phyloP scores from a whole-genome alignment of 768 basidiomycete species.

The Leccinum sublutescens region DNA sequence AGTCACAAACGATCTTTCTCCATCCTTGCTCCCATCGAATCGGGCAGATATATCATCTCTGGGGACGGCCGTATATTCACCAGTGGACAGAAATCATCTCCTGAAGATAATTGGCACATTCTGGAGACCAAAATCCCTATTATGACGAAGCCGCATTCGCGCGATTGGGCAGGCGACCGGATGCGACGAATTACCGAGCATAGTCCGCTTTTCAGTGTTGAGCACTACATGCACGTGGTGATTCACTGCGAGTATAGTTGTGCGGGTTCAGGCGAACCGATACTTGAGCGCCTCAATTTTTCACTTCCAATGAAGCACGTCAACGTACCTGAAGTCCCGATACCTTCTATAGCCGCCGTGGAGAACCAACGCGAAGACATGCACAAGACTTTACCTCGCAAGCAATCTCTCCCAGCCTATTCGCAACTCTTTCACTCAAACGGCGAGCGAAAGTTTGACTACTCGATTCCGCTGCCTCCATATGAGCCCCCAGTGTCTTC shows the following conservation, averaged over 20 bases:
- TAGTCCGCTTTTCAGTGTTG: constrained; percentile 57
- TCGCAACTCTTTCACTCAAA: constrained; percentile 75
- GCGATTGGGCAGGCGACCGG: constrained; percentile 32
- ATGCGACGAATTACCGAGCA: constrained; percentile 42
- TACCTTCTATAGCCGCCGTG: background rate
- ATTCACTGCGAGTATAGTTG: constrained; percentile 56
- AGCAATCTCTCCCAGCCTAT: constrained; percentile 61
- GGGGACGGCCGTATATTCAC: constrained; percentile 52
- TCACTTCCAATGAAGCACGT: constrained; percentile 53
- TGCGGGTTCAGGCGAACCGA: constrained; percentile 32
- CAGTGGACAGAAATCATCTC: constrained; percentile 17
- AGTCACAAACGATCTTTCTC: constrained; percentile 39
- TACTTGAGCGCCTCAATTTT: constrained; percentile 33
- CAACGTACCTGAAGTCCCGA: constrained; percentile 33
- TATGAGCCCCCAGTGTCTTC: constrained; percentile 47
- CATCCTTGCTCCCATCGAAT: constrained; percentile 47
- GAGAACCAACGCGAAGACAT: constrained; percentile 6
- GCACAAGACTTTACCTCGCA: constrained; percentile 18
- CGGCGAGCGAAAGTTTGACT: constrained; percentile 71
- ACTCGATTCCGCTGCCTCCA: constrained; percentile 58
- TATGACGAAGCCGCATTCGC: constrained; percentile 7
- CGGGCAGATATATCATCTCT: constrained; percentile 47
- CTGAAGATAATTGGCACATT: constrained; percentile 28
- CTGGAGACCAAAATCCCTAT: constrained; percentile 24
- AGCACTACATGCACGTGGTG: constrained; percentile 53